Base-by-base conservation (phyloP, 768 basidiomycete genomes). In the Gymnopilus junonius region DNA sequence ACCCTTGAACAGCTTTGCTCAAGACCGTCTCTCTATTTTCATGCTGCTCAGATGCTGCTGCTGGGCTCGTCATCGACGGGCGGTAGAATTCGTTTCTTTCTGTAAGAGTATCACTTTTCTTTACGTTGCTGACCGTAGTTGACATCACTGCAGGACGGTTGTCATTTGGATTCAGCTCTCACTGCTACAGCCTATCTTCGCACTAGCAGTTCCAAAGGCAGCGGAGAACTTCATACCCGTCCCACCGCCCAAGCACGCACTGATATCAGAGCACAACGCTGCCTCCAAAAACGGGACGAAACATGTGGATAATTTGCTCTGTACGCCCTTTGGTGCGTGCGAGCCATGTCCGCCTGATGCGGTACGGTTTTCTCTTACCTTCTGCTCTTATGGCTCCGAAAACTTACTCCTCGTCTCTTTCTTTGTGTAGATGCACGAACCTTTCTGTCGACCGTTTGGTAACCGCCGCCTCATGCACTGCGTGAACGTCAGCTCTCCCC, bases 361-460 rank as follows among this genome's bases (percentile, higher is more conserved):
- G 17, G 90, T 91, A 69, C 56, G 85, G 79, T n/a, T 42, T 39
- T 58, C 66, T 46, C 34, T 34, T 29, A 6, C 4, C 32, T 63
- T 34, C 54, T 31, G 21, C 45, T 17, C 25, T 21, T 20, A 32
- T 23, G 14, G 20, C 4, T 55, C 20, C 20, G 12, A 27, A 21
- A 40, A 57, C 40, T 56, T 60, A 48, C 50, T 27, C 35, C 14
- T 39, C 37, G 65, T 32, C 17, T 32, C 27, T 5, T 53, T 11
- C 39, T 11, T 60, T 40, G 25, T 56, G 46, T 58, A 96, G 94
- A 79, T 93, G 34, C 80, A 88, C 69, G 87, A 95, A 78, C 95
- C 95, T 2, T 97, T 92, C 75, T 98, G 95, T 77, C 88, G 93
- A 71, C 95, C 96, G n/a, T 97, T 95, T 72, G 96, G 96, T 55